These are phyloP conservation scores for Colletotrichum euphorbiae DNA, from an alignment of 2,329 filamentous ascomycete genomes.

Conservation along the genomic window DNA sequence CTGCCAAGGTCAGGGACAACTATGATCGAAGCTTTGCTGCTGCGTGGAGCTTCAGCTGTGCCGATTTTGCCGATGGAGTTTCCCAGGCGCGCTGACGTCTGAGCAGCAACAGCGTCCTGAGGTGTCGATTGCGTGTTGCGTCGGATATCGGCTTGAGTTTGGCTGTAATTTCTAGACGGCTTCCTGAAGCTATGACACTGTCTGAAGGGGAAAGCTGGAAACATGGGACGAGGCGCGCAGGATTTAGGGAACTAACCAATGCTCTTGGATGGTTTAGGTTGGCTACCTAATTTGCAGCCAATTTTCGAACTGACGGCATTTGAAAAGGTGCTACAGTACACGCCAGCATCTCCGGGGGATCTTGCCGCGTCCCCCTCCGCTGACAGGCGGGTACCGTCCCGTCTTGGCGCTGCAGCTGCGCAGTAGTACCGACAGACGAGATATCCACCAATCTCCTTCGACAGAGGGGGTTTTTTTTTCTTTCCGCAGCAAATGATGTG, in stretches of 20 bases:
- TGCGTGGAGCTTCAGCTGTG: constrained; percentile 21
- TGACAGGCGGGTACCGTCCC: constrained; percentile 32
- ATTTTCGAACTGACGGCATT: constrained; percentile 24
- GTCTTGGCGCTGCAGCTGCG: constrained; percentile 29
- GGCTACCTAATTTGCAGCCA: neutral
- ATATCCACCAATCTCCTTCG: neutral
- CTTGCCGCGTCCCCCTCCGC: constrained; percentile 8
- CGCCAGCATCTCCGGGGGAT: constrained; percentile 30
- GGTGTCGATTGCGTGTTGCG: neutral
- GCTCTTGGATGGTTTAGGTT: constrained; percentile 13
- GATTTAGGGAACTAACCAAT: neutral
- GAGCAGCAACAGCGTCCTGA: neutral
- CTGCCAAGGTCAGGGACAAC: constrained; percentile 29
- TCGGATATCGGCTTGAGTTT: neutral
- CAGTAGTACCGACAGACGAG: constrained; percentile 15
- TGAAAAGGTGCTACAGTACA: constrained; percentile 3
- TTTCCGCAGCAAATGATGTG: too few species aligned
- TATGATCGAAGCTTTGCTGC: constrained; percentile 10
- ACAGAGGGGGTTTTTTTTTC: neutral
- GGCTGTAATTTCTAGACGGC: constrained; percentile 6
- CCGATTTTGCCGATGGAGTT: constrained; percentile 33
- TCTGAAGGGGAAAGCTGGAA: neutral
- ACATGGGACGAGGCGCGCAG: neutral
- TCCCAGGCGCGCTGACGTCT: neutral
- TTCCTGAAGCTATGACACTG: constrained; percentile 7